phyloP scores from a whole-genome alignment of 1,139 yeast species.

The Suhomyces panamericanus region DNA sequence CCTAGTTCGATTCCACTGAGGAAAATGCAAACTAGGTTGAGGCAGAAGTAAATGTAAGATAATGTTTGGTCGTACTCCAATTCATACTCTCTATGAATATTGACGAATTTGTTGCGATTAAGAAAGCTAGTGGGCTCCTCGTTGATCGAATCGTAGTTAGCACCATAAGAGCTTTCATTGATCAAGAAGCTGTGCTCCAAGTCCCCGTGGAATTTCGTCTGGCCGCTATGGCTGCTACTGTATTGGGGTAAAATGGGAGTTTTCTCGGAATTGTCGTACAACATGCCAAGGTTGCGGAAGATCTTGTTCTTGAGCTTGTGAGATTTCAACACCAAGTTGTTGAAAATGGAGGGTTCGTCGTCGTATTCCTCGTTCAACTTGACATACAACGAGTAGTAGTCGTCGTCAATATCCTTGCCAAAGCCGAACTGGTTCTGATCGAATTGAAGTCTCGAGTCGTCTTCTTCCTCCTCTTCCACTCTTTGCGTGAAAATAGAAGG shows the following conservation, averaged over 20 bases:
- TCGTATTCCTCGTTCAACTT: constrained; percentile 18
- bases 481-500: constrained; percentile 17
- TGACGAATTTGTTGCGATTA: constrained; percentile 15
- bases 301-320: constrained; percentile 21
- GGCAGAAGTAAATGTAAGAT: constrained; percentile 39
- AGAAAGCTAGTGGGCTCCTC: constrained; percentile 28
- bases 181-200: constrained; percentile 4
- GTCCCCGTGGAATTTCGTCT: constrained; percentile 1
- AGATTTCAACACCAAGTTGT: constrained; percentile 19
- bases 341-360: constrained; percentile 17
- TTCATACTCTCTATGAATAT: constrained; percentile 28
- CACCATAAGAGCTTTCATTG: constrained; percentile 3
- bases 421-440: constrained; percentile 5
- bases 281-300: constrained; percentile 5
- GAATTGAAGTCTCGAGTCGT: constrained; percentile 9
- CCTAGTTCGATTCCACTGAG: constrained; percentile 47
- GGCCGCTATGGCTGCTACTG: constrained; percentile 8
- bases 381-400: constrained; percentile 22
- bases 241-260: constrained; percentile 2
- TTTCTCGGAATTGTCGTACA: constrained; percentile 1
- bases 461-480: constrained; percentile 17
- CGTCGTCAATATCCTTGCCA: constrained; percentile 16
- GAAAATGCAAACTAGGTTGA: constrained; percentile 37
- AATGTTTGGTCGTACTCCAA: constrained; percentile 39
- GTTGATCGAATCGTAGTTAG: constrained; percentile 35